These are phyloP conservation scores for Eimeria necatrix DNA, from an alignment of 169 alveolate species.

Conservation along the genomic window DNA sequence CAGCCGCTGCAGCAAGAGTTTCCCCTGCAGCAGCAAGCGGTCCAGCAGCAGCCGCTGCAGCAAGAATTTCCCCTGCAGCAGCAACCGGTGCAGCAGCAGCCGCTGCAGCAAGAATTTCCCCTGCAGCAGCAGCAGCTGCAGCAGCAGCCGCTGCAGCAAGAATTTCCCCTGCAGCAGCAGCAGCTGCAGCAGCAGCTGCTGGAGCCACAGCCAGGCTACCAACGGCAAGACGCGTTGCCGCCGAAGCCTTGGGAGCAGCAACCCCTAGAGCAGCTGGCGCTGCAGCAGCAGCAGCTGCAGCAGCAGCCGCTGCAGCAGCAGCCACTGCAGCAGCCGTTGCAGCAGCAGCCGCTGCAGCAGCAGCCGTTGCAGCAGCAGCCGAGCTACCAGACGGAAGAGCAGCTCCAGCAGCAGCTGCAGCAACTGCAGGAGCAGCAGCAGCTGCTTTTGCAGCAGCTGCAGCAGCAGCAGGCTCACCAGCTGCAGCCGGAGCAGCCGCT, in stretches of 20 bases:
- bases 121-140: neutral
- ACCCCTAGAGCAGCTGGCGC: neutral
- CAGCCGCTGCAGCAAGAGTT: neutral
- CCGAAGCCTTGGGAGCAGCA: neutral
- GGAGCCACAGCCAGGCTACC: neutral
- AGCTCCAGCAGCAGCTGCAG: neutral
- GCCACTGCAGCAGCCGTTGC: slow-evolving; percentile 29
- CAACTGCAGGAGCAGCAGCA: slow-evolving; percentile 49
- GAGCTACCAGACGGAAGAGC: too few relatives aligned
- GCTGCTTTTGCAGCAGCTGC: slow-evolving; percentile 37
- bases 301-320: neutral
- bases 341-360: neutral
- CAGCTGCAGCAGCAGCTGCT: neutral
- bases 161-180: neutral
- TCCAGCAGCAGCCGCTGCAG: neutral
- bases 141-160: neutral
- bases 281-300: slow-evolving; percentile 22
- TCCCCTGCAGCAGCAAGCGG: too few relatives aligned
- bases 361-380: slow-evolving; percentile 7
- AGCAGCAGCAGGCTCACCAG: slow-evolving; percentile 5
- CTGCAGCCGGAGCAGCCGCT: slow-evolving; percentile 4
- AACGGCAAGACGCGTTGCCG: neutral
- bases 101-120: neutral
- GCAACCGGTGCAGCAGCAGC: too few relatives aligned
- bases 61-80: too few relatives aligned